A percentile compares a stretch with the other conserved stretches of the same genome.
Conservation (phyloP, 768 basidiomycete genomes). For the Infundibulicybe gibba region DNA sequence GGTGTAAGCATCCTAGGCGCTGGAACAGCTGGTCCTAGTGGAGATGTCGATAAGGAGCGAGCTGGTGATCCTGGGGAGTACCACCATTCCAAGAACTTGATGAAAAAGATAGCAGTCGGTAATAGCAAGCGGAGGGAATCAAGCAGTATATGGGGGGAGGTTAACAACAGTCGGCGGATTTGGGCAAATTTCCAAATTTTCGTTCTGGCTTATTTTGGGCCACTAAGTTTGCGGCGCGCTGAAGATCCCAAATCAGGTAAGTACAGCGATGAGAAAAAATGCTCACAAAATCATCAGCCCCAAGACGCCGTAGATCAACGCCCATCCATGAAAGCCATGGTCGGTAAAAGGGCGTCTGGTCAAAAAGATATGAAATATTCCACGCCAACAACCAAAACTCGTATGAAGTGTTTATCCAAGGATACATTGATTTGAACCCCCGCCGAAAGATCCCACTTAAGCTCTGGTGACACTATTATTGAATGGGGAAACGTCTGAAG, state of each 20-base stretch:
- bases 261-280: neutral
- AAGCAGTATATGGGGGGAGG: conserved; percentile 60
- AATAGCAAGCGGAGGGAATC: conserved; percentile 78
- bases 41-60: conserved; percentile 60
- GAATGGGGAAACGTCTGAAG: conserved; percentile 3
- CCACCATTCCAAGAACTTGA: conserved; percentile 99
- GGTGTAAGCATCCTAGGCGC: conserved; percentile 75
- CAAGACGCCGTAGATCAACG: conserved; percentile 76
- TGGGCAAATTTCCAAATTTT: conserved; percentile 31
- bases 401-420: conserved; percentile 72
- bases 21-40: conserved; percentile 66
- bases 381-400: conserved; percentile 82
- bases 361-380: conserved; percentile 90
- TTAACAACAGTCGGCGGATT: conserved; percentile 42
- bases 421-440: conserved; percentile 73
- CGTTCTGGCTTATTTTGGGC: conserved; percentile 26
- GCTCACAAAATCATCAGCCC: conserved; percentile 75
- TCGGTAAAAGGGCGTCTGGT: conserved; percentile 79
- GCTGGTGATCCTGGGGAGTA: conserved; percentile 92
- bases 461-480: conserved; percentile 31
- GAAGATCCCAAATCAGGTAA: conserved; percentile 5
- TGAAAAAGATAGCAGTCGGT: conserved; percentile 88
- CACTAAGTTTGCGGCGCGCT: conserved; percentile 39
- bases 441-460: conserved; percentile 51
- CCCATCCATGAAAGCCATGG: conserved; percentile 91